Percentiles rank a stretch among this genome's conserved stretches.
These are phyloP conservation scores for Gentiana dahurica DNA, from an alignment of 257 asterid species.

Conservation along the genomic window DNA sequence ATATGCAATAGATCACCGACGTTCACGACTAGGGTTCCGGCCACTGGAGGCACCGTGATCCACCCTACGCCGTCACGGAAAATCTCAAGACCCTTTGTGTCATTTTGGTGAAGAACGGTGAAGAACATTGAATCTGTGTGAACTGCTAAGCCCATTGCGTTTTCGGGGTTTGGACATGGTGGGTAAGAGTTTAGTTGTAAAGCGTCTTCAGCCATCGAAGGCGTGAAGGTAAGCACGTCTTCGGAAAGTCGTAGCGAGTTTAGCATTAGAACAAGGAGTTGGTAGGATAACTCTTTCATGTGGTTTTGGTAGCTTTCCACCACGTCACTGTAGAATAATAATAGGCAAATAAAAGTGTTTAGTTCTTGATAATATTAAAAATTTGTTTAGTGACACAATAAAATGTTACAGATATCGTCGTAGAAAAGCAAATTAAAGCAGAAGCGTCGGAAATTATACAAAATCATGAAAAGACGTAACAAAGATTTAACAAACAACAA, in stretches of 20 bases:
- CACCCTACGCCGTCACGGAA: constrained; percentile 41
- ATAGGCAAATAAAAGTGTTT: no score
- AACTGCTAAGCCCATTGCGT: constrained; percentile 64
- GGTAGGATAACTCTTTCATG: constrained; percentile 46
- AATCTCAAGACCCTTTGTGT: constrained; percentile 55
- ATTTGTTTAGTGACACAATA: no score
- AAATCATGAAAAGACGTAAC: no score
- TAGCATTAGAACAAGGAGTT: constrained; percentile 33
- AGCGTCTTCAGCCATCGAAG: constrained; percentile 32
- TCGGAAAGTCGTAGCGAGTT: constrained; percentile 31
- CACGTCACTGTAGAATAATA: constrained; percentile 25
- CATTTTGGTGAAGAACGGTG: constrained; percentile 63
- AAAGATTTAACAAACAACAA: no score
- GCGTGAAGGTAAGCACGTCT: constrained; percentile 18
- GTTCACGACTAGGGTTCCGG: constrained; percentile 50
- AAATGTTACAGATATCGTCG: no score
- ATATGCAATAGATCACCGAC: constrained; percentile 70
- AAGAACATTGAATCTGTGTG: constrained; percentile 69
- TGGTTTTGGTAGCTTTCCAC: constrained; percentile 58
- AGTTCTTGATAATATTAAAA: no score
- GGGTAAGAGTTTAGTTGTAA: constrained; percentile 82
- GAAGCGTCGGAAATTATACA: no score
- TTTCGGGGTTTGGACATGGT: constrained; percentile 62
- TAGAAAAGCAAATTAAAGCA: no score
- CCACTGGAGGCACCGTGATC: constrained; percentile 32